Base-by-base conservation (phyloP, 1,139 yeast species). In the Saccharomyces uvarum region DNA sequence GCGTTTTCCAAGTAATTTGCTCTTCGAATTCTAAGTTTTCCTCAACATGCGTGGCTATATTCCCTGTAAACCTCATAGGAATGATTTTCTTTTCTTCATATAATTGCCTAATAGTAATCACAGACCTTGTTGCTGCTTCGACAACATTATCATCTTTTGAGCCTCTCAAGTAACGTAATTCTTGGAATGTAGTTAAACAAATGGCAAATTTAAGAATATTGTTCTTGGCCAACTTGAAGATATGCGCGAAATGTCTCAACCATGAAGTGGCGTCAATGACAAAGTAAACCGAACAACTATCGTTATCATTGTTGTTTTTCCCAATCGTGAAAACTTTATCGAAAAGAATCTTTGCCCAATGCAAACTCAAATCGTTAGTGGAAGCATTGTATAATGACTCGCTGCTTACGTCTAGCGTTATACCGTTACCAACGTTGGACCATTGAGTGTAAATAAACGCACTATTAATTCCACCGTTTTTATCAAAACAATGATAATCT, bases 121-220 rank as follows among this genome's bases (percentile, higher is more conserved):
- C 90, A 1, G 90, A 86, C 56, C 93, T 73, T 0, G 93, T 86
- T 1, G 93, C 93, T 1, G 91, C 86, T 67, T 86, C 95, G 1
- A 89, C 82, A 28, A 86, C 84, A 4, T 86, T 81, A 4, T 85
- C 85, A 66, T 86, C 95, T 21, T 83, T 79, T 2, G 89, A 83
- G 64, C 86, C 81, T 57, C 93, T 72, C 58, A 86, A 71, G n/a
- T 88, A 84, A 62, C 93, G 72, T 57, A 86, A 72, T 63, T 86
- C 95, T 72, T 86, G 93, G 66, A 86, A 86, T 6, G 87, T 89
- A 29, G 87, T 84, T 56, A 86, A 72, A 48, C 95, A 91, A 5
- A 86, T 82, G 64, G 76, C 81, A 70, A 69, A 77, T 69, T 71
- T 81, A 61, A 86, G 75, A 2, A 84, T 79, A 11, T 77, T 78